phyloP scores from a whole-genome alignment of 371 early-diverging fungal species.

The Phascolomyces articulosus region DNA sequence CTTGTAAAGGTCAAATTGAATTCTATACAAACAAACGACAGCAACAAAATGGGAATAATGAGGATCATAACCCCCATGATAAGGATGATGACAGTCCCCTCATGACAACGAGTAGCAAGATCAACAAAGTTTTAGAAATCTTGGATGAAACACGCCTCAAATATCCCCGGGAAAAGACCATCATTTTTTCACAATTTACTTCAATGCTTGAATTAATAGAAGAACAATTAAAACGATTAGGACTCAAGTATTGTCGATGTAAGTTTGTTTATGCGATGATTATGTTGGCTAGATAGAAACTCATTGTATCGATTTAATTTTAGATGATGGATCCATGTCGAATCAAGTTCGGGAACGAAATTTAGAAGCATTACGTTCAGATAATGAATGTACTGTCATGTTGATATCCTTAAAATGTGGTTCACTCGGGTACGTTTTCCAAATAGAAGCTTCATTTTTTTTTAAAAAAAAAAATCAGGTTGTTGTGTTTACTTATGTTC shows the following conservation, averaged over 20 bases:
- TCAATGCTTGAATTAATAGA: conserved; percentile 79
- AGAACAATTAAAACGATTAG: conserved; percentile 61
- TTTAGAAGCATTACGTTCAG: conserved; percentile 50
- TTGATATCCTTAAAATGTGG: conserved; percentile 71
- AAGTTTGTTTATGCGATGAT: conserved; percentile 19
- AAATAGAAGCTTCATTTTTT: neutral
- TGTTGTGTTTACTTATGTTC: neutral
- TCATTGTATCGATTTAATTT: neutral
- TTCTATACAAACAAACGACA: neutral
- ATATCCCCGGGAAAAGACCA: conserved; percentile 64
- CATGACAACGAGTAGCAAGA: conserved; percentile 51
- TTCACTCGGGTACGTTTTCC: conserved; percentile 59
- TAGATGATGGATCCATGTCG: conserved; percentile 55
- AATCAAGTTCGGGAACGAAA: conserved; percentile 48
- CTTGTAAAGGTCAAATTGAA: conserved; percentile 20
- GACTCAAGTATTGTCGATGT: conserved; percentile 61
- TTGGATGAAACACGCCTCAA: conserved; percentile 32
- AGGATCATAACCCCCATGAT: no score
- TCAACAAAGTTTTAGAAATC: conserved; percentile 50
- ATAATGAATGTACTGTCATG: conserved; percentile 62
- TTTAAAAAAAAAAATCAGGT: neutral
- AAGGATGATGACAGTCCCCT: neutral
- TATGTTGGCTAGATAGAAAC: no score
- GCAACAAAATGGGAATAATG: neutral
- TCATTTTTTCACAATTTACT: conserved; percentile 89